A percentile compares a stretch with the other conserved stretches of the same genome.
phyloP scores from a whole-genome alignment of 148 eudicot genomes.

The Rheum nobile region DNA sequence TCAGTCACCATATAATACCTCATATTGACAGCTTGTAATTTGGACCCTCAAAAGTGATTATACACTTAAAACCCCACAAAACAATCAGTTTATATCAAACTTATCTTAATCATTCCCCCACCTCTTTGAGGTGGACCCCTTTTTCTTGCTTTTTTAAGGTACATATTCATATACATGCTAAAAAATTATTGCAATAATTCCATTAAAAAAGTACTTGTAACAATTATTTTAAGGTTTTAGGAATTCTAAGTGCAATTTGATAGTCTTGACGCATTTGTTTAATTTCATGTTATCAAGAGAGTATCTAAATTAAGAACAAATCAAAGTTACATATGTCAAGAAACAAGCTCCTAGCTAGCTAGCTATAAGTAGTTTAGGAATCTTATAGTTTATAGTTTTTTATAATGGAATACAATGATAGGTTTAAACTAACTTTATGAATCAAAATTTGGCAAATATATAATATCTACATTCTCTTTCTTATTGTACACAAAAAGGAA shows the following conservation, averaged over 20 bases:
- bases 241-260: background rate
- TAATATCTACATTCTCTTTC: background rate
- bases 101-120: background rate
- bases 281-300: background rate
- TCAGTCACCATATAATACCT: background rate
- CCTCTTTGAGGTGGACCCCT: background rate
- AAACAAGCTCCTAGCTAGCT: background rate
- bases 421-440: background rate
- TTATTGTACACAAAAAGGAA: background rate
- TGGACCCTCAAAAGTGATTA: slow-evolving; percentile 6
- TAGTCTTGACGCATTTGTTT: background rate
- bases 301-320: background rate
- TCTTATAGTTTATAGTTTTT: background rate
- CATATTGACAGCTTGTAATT: background rate
- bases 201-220: background rate
- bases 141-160: background rate
- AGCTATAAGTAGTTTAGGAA: background rate
- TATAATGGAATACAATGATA: background rate
- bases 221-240: background rate
- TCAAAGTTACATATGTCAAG: background rate
- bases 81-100: slow-evolving; percentile 4
- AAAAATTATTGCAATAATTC: background rate
- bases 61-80: background rate
- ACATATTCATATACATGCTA: background rate
- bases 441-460: background rate